Evolutionary conservation across 116 monocot species (phyloP).

Genomic region (Papilionanthe hybrid): DNA sequence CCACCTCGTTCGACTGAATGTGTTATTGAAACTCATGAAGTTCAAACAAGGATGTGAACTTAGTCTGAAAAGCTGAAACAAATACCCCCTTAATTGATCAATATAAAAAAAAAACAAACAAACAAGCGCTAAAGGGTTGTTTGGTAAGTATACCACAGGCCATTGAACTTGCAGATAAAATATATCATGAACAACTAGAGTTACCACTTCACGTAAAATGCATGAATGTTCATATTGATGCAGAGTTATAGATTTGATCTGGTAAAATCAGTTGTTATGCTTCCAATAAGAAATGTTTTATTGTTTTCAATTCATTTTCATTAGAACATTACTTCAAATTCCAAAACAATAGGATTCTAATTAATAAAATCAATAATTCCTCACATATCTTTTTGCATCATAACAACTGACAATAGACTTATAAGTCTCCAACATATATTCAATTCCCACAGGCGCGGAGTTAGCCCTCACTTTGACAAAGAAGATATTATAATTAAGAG

Average conservation of each 20-base stretch:
- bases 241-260: not conserved
- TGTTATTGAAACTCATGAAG: too few species aligned
- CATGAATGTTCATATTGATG: too few species aligned
- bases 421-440: not conserved
- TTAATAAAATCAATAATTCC: not conserved
- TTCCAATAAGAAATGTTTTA: not conserved
- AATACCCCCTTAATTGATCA: too few species aligned
- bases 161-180: too few species aligned
- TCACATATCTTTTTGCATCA: not conserved
- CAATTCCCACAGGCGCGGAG: not conserved
- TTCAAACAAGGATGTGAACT: too few species aligned
- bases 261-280: not conserved
- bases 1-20: too few species aligned
- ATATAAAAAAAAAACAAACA: too few species aligned
- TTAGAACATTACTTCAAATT: not conserved
- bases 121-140: too few species aligned
- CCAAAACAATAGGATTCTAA: not conserved
- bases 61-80: too few species aligned
- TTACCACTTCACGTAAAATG: too few species aligned
- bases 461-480: not conserved
- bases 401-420: not conserved
- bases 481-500: not conserved
- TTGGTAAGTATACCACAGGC: too few species aligned
- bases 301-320: not conserved
- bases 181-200: too few species aligned